A percentile compares a stretch with the other conserved stretches of the same genome.
phyloP scores from a whole-genome alignment of 202 grass and related monocot species.

The Musa balbisiana region DNA sequence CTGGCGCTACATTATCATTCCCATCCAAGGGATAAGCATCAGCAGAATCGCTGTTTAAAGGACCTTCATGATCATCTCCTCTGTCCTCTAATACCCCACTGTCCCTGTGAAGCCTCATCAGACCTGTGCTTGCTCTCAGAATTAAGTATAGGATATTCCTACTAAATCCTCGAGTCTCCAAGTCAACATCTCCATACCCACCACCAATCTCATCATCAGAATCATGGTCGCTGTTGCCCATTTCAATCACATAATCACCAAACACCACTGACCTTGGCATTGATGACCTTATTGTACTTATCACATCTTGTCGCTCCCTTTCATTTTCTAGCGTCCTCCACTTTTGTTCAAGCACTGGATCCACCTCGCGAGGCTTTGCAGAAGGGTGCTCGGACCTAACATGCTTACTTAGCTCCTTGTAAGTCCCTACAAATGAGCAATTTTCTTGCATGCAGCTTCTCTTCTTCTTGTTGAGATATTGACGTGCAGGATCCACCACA shows the following conservation, averaged over 20 bases:
- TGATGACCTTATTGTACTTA: background rate
- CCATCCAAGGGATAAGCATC: too few species aligned
- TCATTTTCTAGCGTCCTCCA: slow-evolving; percentile 55
- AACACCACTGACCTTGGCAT: slow-evolving; percentile 49
- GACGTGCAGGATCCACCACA: slow-evolving; percentile 40
- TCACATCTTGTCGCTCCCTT: slow-evolving; percentile 62
- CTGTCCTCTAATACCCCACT: slow-evolving; percentile 4
- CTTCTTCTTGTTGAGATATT: slow-evolving; percentile 57
- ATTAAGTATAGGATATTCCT: slow-evolving; percentile 43
- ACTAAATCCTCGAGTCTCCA: slow-evolving; percentile 23
- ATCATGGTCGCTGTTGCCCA: slow-evolving; percentile 42
- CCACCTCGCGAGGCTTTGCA: slow-evolving; percentile 42
- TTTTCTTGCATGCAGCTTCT: slow-evolving; percentile 48
- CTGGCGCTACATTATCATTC: slow-evolving; percentile 27
- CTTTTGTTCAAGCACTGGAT: slow-evolving; percentile 37
- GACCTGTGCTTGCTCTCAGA: slow-evolving; percentile 44
- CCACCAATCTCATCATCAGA: slow-evolving; percentile 27
- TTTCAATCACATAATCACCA: slow-evolving; percentile 76
- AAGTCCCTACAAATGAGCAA: slow-evolving; percentile 51
- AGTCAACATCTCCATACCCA: slow-evolving; percentile 30
- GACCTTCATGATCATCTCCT: slow-evolving; percentile 20
- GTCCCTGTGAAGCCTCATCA: slow-evolving; percentile 40
- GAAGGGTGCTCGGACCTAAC: slow-evolving; percentile 43
- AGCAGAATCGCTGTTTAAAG: slow-evolving; percentile 18
- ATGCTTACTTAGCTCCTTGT: slow-evolving; percentile 50